Evolutionary conservation across 768 basidiomycete species (phyloP).

Genomic region (Phallus indusiatus): DNA sequence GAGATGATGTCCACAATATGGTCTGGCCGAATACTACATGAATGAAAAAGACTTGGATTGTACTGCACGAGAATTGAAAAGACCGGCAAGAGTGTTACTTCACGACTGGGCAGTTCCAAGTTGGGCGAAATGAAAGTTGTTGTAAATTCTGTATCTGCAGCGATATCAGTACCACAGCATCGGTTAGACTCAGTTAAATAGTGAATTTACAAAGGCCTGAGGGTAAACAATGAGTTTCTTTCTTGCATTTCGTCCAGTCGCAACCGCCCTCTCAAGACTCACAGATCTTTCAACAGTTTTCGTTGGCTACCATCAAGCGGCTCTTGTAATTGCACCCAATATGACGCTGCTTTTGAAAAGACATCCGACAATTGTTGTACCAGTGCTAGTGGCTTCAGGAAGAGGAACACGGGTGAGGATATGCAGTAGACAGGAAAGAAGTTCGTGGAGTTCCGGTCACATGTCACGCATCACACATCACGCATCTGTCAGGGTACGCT

Average conservation of each 20-base stretch:
- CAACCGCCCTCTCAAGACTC: too few relatives aligned
- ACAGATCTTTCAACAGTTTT: conserved; percentile 99
- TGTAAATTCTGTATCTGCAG: conserved; percentile 95
- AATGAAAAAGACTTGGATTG: too few relatives aligned
- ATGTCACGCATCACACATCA: too few relatives aligned
- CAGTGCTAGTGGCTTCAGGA: conserved; percentile 84
- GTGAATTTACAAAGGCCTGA: too few relatives aligned
- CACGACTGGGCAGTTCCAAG: conserved; percentile 91
- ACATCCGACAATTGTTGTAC: conserved; percentile 99
- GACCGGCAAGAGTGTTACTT: too few relatives aligned
- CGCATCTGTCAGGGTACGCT: too few relatives aligned
- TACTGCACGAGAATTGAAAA: too few relatives aligned
- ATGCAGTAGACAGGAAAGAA: too few relatives aligned
- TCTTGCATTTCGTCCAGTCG: too few relatives aligned
- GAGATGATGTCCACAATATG: too few relatives aligned
- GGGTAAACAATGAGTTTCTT: neutral
- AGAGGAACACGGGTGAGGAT: conserved; percentile 59
- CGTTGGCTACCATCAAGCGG: conserved; percentile 97
- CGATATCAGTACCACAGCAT: conserved; percentile 97
- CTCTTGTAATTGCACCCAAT: conserved; percentile 93
- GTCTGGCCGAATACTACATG: too few relatives aligned
- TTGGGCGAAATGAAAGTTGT: conserved; percentile 94
- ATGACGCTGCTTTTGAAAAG: conserved; percentile 92
- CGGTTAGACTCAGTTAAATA: conserved; percentile 92
- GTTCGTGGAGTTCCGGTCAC: too few relatives aligned